Evolutionary conservation across 139 green algal species (phyloP).

Genomic region (Chlamydomonas sp.): DNA sequence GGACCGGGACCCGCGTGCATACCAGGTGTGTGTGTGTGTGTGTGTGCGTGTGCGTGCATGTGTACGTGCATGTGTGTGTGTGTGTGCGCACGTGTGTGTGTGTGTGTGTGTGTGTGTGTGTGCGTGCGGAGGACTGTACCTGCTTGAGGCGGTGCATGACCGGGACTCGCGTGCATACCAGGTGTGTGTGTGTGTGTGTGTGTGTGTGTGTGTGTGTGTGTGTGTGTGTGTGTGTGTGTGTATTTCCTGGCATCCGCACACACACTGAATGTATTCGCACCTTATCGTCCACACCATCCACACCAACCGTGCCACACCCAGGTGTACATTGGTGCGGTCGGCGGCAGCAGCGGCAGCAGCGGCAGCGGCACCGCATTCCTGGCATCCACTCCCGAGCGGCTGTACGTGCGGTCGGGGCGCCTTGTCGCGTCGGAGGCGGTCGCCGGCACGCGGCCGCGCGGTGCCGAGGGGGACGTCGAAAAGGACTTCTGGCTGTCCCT

Average conservation of each 20-base stretch:
- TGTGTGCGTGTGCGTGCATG: not conserved
- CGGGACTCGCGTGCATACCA: slow-evolving; percentile 85
- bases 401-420: slow-evolving; percentile 70
- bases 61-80: not conserved
- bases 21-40: no score
- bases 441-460: slow-evolving; percentile 76
- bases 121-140: no score
- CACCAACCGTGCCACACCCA: no score
- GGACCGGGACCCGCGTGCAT: slow-evolving; percentile 77
- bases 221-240: not conserved
- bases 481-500: slow-evolving; percentile 81
- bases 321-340: not conserved
- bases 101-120: no score
- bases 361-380: slow-evolving; percentile 74
- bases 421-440: slow-evolving; percentile 83
- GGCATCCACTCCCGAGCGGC: slow-evolving; percentile 82
- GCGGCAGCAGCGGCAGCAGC: not conserved
- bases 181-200: no score
- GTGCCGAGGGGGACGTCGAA: slow-evolving; percentile 54
- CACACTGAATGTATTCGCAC: no score
- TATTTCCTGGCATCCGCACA: no score
- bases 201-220: not conserved
- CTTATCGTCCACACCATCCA: slow-evolving; percentile 1
- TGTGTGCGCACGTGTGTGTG: no score
- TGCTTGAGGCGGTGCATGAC: slow-evolving; percentile 65